Base-by-base conservation (phyloP, 73 alveolate species). In the Stentor roeselii region DNA sequence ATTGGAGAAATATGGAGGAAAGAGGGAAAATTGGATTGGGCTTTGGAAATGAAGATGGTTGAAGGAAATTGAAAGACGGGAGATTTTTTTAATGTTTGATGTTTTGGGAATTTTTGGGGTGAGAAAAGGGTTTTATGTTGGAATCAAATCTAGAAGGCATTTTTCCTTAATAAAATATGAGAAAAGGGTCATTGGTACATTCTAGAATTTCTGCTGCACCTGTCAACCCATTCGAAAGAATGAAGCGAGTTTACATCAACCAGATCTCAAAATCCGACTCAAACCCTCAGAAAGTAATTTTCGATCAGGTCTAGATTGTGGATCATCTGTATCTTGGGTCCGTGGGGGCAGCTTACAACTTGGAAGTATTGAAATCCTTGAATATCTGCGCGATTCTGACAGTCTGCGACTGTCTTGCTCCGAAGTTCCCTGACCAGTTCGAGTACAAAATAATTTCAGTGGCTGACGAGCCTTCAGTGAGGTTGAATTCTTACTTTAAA, bases 381-480 rank as follows among this genome's bases (percentile, higher is more conserved):
- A 76, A 76, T 15, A 76, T 76, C n/a, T 27, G 82, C 1, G 35
- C 32, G 32, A 76, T 76, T 37, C 60, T 76, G 76, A 39, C 75
- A 1, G 31, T 76, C 6, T 37, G 75, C 2, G 84, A 76, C 1
- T 39, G 74, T 2, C n/a, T 76, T 1, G 36, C 30, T 27, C 74
- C 84, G 34, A 39, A 39, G 39, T 76, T 76, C 74, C 84, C 84
- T 15, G 34, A 35, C 11, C 82, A 76, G 3, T 76, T 76, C 39
- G 37, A 15, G n/a, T 76, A 76, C 39, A 76, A 76, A 39, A 35
- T 93, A 58, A 74, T 93, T 85, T 83, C 77, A 32, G 78, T 78
- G 36, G 78, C 82, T 34, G 95, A 82, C 90, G 85, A 82, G 90
- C 97, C 83, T 42, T 74, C 88, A 3, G 59, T 83, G 30, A 59